These are phyloP conservation scores for Hortiboletus campestris DNA, from an alignment of 768 basidiomycete genomes.

Conservation along the genomic window DNA sequence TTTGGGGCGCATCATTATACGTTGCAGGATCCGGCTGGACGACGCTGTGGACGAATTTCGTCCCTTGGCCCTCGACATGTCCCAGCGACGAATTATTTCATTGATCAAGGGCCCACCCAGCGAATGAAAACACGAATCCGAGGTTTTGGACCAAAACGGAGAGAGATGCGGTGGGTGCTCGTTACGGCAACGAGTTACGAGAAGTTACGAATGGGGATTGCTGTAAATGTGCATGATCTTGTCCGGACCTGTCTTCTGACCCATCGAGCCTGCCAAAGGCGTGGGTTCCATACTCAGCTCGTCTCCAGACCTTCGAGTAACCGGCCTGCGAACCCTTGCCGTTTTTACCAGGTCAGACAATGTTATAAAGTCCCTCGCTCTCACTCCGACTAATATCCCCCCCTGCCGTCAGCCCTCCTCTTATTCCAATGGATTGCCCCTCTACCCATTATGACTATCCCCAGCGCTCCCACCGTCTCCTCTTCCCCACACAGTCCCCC, in stretches of 20 bases:
- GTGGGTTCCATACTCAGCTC: constrained; percentile 31
- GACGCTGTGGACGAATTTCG: background rate
- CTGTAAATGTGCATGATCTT: constrained; percentile 28
- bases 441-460: background rate
- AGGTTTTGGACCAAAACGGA: constrained; percentile 28
- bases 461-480: background rate
- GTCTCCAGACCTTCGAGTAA: constrained; percentile 14
- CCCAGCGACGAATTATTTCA: constrained; percentile 26
- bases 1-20: constrained; percentile 1
- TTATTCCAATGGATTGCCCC: constrained; percentile 13
- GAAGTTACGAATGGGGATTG: constrained; percentile 26
- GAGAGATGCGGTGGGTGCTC: constrained; percentile 24
- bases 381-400: constrained; percentile 1
- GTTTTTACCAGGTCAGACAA: constrained; percentile 24
- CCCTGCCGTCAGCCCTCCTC: constrained; percentile 23
- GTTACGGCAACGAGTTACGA: constrained; percentile 29
- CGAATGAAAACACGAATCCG: constrained; percentile 21
- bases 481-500: constrained; percentile 7
- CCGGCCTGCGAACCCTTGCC: constrained; percentile 18
- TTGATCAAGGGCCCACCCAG: constrained; percentile 16
- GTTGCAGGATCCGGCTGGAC: background rate
- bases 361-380: constrained; percentile 30
- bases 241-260: constrained; percentile 30
- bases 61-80: background rate
- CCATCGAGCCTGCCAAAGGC: constrained; percentile 30